These are phyloP conservation scores for Myriosclerotinia duriaeana DNA, from an alignment of 2,329 filamentous ascomycete species.

Conservation along the genomic window DNA sequence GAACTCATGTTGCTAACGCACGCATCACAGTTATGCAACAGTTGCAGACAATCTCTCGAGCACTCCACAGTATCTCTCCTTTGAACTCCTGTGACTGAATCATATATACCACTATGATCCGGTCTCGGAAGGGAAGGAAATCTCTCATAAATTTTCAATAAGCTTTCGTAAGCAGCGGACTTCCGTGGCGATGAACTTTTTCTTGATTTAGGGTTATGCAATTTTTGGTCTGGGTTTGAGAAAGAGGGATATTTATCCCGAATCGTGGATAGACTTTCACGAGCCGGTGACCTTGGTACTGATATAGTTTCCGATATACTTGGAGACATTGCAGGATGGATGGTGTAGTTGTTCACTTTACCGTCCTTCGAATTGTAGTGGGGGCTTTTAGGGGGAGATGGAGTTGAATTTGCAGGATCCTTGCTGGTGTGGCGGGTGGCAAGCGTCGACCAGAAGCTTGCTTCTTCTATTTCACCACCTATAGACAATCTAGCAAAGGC, in stretches of 20 bases:
- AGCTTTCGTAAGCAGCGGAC: neutral
- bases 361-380: neutral
- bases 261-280: slow-evolving; percentile 11
- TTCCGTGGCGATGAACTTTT: neutral
- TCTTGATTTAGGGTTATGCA: neutral
- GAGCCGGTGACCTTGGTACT: slow-evolving; percentile 2
- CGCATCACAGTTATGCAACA: slow-evolving; percentile 28
- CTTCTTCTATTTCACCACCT: neutral
- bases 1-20: slow-evolving; percentile 24
- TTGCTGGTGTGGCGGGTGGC: slow-evolving; percentile 5
- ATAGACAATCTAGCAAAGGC: neutral
- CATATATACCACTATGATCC: slow-evolving; percentile 28
- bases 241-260: neutral
- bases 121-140: slow-evolving; percentile 22
- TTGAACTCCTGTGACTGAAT: slow-evolving; percentile 22
- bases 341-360: neutral
- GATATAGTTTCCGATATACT: neutral
- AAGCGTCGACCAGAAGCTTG: slow-evolving; percentile 1
- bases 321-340: neutral
- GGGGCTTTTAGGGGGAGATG: slow-evolving; percentile 4
- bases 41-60: slow-evolving; percentile 7
- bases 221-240: neutral
- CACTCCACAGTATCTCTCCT: slow-evolving; percentile 5
- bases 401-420: neutral
- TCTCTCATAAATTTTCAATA: slow-evolving; percentile 12